A percentile compares a stretch with the other conserved stretches of the same genome.
These are phyloP conservation scores for Xylaria longipes DNA, from an alignment of 495 filamentous ascomycete species.

Conservation along the genomic window DNA sequence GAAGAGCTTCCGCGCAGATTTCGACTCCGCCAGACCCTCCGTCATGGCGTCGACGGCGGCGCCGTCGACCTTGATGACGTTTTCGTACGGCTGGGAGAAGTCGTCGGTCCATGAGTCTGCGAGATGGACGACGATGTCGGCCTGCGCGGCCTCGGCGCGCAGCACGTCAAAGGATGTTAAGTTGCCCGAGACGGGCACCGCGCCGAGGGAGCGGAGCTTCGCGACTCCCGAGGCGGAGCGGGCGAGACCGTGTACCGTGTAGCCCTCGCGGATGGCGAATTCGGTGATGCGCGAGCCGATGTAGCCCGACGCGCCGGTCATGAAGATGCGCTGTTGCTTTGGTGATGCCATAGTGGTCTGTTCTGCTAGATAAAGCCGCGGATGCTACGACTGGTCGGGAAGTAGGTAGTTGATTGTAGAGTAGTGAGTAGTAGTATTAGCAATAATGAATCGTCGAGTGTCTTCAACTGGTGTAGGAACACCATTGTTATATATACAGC, in stretches of 20 bases:
- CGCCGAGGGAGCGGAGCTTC: constrained; percentile 44
- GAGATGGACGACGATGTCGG: constrained; percentile 49
- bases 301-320: constrained; percentile 53
- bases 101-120: constrained; percentile 39
- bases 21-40: constrained; percentile 36
- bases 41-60: constrained; percentile 46
- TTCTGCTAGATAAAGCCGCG: neutral
- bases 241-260: constrained; percentile 46
- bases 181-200: constrained; percentile 44
- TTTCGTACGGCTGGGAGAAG: constrained; percentile 26
- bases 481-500: neutral
- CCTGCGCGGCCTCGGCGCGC: constrained; percentile 36
- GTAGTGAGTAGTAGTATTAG: neutral
- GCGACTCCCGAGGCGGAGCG: constrained; percentile 40
- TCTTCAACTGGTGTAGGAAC: neutral
- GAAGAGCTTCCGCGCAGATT: constrained; percentile 38
- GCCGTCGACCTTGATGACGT: constrained; percentile 36
- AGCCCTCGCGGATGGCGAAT: constrained; percentile 43
- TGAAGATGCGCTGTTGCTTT: constrained; percentile 43
- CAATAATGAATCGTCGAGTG: neutral
- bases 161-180: constrained; percentile 44
- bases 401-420: neutral
- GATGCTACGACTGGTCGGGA: neutral
- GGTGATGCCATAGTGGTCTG: constrained; percentile 23
- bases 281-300: constrained; percentile 44